A percentile compares a stretch with the other conserved stretches of the same genome.
These are phyloP conservation scores for Acorus gramineus DNA, from an alignment of 106 monocot genomes.

Conservation along the genomic window DNA sequence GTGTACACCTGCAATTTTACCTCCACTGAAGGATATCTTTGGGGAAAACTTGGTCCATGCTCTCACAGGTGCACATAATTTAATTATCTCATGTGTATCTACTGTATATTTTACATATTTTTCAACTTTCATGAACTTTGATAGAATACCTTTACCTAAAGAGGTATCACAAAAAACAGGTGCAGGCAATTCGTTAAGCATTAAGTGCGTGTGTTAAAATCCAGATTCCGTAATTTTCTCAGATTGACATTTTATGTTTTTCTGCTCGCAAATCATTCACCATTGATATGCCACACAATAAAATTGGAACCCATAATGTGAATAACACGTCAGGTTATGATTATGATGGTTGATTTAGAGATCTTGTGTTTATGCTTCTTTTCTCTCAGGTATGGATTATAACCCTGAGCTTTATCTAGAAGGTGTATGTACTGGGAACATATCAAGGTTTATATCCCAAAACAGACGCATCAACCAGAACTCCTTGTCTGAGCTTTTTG, in stretches of 20 bases:
- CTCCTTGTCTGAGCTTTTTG: constrained; percentile 32
- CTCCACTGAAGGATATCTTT: constrained; percentile 55
- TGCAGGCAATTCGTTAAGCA: no score
- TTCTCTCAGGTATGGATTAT: constrained; percentile 3
- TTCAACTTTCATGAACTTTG: background rate
- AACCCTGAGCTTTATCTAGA: constrained; percentile 16
- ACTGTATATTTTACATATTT: background rate
- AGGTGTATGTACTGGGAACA: constrained; percentile 22
- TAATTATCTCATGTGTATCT: background rate
- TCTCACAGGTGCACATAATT: constrained; percentile 15
- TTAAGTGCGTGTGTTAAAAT: no score
- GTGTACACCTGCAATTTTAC: constrained; percentile 69
- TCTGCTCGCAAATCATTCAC: no score
- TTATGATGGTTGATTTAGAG: background rate
- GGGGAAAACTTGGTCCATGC: constrained; percentile 34
- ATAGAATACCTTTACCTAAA: no score
- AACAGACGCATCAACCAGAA: constrained; percentile 21
- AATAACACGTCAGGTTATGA: no score
- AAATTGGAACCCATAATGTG: no score
- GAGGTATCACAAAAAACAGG: no score
- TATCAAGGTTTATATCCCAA: constrained; percentile 20
- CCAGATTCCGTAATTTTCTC: no score
- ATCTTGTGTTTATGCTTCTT: background rate
- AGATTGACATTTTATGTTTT: no score
- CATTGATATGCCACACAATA: no score